Evolutionary conservation across 257 asterid genomes (phyloP), one percentile per base, ranked within the genome.

Genomic region (Nicotiana benthamiana): DNA sequence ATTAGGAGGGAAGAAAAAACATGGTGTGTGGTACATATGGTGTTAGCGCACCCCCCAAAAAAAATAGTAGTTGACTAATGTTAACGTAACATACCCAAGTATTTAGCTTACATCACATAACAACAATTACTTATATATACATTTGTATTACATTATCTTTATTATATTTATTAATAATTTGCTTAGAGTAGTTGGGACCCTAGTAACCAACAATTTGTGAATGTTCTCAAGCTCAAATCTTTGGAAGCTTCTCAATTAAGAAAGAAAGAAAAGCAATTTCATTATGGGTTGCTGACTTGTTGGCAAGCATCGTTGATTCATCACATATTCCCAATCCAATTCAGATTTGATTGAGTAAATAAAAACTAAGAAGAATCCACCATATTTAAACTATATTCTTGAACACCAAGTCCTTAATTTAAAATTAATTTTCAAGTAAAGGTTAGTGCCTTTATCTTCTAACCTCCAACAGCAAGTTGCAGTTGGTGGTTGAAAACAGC

Each of bases 241-340:
- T 72, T 72, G 60, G 40, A 72, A 46, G 60, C 78, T 72, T 72
- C 60, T 72, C 24, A 46, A 72, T 13, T 46, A 72, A 72, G 40
- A 46, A 72, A 72, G 59, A 22, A 6, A 12, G 3, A 43, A 72
- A 67, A 43, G 1, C 22, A 13, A 70, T 43, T 18, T n/a, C 77
- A 70, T 22, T 43, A 22, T 22, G 20, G 77, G 30, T 72, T 72
- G 59, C 77, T 72, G 36, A 72, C 77, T 46, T 72, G 59, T 22
- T 22, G 59, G 22, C 59, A 72, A 68, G 57, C 83, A 64, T 80
- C 18, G 83, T 80, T 75, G 15, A 80, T 80, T 82, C 87, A 80
- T 80, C 89, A 84, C 87, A 28, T 83, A 18, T 65, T 22, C 79
- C 57, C 17, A 18, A 74, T 82, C 52, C 60, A 72, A 46, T 54